Conservation (phyloP, 2,329 filamentous ascomycete species). For the Fusarium sp. region DNA sequence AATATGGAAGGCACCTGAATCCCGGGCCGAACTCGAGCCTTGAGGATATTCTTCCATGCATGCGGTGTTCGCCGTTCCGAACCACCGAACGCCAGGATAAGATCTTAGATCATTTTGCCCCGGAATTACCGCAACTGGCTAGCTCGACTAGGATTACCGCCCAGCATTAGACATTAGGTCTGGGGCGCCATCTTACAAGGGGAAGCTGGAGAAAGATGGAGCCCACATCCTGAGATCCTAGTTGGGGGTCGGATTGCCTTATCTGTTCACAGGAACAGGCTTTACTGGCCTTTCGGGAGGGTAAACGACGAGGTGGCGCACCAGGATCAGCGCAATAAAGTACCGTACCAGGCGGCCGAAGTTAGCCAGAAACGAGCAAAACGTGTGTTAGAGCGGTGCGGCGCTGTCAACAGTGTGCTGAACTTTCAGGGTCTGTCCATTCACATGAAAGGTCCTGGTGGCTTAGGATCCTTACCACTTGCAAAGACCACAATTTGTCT, state of each 20-base stretch:
- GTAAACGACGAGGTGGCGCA: constrained; percentile 38
- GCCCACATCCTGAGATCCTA: constrained; percentile 37
- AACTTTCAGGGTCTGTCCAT: constrained; percentile 16
- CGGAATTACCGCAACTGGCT: constrained; percentile 51
- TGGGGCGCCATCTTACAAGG: constrained; percentile 49
- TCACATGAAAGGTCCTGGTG: constrained; percentile 20
- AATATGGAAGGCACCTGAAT: constrained; percentile 36
- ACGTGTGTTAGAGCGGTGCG: constrained; percentile 12
- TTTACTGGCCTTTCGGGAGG: constrained; percentile 27
- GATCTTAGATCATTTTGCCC: constrained; percentile 54
- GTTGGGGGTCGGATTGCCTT: constrained; percentile 42
- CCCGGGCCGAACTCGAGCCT: constrained; percentile 36
- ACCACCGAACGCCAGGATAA: constrained; percentile 50
- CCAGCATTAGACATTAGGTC: constrained; percentile 39
- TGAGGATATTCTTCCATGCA: constrained; percentile 23
- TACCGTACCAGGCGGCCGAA: background rate
- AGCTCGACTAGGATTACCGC: constrained; percentile 34
- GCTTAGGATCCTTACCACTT: constrained; percentile 39
- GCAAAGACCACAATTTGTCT: constrained; percentile 20
- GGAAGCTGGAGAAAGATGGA: constrained; percentile 50
- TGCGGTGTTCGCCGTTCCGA: constrained; percentile 51
- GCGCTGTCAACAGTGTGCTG: constrained; percentile 14
- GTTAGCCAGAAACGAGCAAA: constrained; percentile 14
- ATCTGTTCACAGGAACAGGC: constrained; percentile 40
- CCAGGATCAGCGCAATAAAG: constrained; percentile 12